These are phyloP conservation scores for Trichophyton simii DNA, from an alignment of 2,329 filamentous ascomycete species.

Conservation along the genomic window DNA sequence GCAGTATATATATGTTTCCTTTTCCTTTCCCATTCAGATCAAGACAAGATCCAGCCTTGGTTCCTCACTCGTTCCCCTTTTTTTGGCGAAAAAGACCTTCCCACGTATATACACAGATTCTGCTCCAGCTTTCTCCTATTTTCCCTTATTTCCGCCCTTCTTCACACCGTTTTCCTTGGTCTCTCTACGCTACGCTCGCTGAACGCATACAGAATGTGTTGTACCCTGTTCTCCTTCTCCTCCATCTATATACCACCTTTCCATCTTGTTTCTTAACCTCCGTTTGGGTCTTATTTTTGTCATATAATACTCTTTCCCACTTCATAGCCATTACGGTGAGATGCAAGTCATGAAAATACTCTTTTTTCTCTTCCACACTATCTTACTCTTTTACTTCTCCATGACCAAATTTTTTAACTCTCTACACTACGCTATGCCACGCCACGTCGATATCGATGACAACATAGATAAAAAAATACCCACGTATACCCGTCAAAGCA, in stretches of 20 bases:
- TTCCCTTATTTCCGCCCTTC: background rate
- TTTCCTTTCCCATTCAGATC: background rate
- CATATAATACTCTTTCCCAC: background rate
- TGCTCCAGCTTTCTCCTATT: background rate
- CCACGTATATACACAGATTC: background rate
- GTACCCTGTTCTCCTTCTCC: background rate
- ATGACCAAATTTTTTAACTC: no score
- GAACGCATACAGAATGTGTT: background rate
- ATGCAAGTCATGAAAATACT: conserved; percentile 1
- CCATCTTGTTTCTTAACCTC: background rate
- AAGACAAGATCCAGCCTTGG: background rate
- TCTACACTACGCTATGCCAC: no score
- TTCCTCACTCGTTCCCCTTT: background rate
- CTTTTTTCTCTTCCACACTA: background rate
- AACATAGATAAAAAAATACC: no score
- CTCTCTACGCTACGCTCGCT: background rate
- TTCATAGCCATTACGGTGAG: background rate
- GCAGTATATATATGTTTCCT: background rate
- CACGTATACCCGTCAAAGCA: no score
- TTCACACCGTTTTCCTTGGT: background rate
- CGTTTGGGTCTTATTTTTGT: background rate
- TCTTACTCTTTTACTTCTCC: no score
- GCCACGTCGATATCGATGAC: no score
- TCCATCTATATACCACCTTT: background rate
- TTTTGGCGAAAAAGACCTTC: background rate